phyloP scores from a whole-genome alignment of 2,329 filamentous ascomycete species.

The Coniochaeta sp. region DNA sequence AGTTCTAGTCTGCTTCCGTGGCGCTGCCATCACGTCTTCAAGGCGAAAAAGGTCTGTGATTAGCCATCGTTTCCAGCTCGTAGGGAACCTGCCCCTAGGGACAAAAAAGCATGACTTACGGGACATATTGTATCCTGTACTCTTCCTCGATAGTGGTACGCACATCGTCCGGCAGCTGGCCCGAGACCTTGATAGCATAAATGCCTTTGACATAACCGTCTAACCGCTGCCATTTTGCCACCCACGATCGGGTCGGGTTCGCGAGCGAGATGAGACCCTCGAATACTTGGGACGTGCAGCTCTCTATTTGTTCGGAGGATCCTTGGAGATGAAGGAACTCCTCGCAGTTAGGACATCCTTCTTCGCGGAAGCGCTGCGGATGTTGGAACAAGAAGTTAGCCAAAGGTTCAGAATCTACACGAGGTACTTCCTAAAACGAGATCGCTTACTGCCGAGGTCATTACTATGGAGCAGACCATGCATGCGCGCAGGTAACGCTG shows the following conservation, averaged over 20 bases:
- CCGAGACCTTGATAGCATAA: constrained; percentile 92
- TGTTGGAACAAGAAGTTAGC: background rate
- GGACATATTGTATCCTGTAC: constrained; percentile 57
- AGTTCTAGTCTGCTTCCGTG: constrained; percentile 33
- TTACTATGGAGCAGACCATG: constrained; percentile 97
- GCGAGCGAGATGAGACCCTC: constrained; percentile 84
- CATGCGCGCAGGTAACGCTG: constrained; percentile 87
- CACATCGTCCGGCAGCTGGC: constrained; percentile 63
- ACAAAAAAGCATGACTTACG: constrained; percentile 41
- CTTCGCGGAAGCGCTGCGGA: constrained; percentile 70
- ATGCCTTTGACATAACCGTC: constrained; percentile 82
- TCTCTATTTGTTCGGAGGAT: constrained; percentile 73
- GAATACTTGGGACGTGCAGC: constrained; percentile 93
- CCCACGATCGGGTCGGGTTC: constrained; percentile 81
- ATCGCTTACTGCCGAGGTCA: constrained; percentile 60
- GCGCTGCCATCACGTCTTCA: constrained; percentile 48
- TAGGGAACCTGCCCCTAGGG: constrained; percentile 6
- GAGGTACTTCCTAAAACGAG: background rate
- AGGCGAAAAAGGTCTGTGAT: background rate
- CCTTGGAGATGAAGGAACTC: constrained; percentile 77
- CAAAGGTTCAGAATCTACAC: background rate
- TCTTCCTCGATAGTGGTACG: constrained; percentile 54
- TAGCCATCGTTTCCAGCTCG: constrained; percentile 2
- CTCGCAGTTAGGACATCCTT: constrained; percentile 96
- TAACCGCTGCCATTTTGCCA: constrained; percentile 91